These are phyloP conservation scores for Aureobasidium mangrovei DNA, from an alignment of 2,329 filamentous ascomycete species.

Conservation along the genomic window DNA sequence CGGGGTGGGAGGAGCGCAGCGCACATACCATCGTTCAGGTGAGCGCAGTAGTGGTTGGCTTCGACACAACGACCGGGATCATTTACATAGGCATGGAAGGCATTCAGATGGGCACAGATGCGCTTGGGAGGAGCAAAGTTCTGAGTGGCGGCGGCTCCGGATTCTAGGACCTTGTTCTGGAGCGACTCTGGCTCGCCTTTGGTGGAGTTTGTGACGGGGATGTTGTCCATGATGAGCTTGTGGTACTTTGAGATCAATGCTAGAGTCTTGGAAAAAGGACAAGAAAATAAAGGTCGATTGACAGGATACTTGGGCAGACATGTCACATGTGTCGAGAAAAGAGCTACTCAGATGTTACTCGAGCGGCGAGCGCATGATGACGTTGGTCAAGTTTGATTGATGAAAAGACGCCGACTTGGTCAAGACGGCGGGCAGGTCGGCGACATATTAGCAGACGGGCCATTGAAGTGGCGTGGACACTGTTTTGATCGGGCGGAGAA, in stretches of 20 bases:
- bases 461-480: too few species aligned
- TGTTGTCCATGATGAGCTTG: conserved; percentile 24
- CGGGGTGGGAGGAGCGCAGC: neutral
- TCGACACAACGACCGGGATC: conserved; percentile 63
- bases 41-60: conserved; percentile 77
- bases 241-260: neutral
- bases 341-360: neutral
- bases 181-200: conserved; percentile 44
- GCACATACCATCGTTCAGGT: conserved; percentile 52
- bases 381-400: neutral
- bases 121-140: conserved; percentile 63
- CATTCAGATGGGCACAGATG: conserved; percentile 75
- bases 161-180: conserved; percentile 52
- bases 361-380: conserved; percentile 1
- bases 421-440: neutral
- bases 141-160: conserved; percentile 52
- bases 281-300: neutral
- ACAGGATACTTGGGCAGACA: neutral
- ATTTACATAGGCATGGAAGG: conserved; percentile 75
- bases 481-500: too few species aligned
- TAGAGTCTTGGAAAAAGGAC: neutral
- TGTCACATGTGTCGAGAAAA: conserved; percentile 4
- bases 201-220: conserved; percentile 34
- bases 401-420: neutral
- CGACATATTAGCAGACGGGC: too few species aligned